Evolutionary conservation across 768 basidiomycete genomes (phyloP), one percentile per base, ranked within the genome.

Genomic region (Filobasidium wieringae): DNA sequence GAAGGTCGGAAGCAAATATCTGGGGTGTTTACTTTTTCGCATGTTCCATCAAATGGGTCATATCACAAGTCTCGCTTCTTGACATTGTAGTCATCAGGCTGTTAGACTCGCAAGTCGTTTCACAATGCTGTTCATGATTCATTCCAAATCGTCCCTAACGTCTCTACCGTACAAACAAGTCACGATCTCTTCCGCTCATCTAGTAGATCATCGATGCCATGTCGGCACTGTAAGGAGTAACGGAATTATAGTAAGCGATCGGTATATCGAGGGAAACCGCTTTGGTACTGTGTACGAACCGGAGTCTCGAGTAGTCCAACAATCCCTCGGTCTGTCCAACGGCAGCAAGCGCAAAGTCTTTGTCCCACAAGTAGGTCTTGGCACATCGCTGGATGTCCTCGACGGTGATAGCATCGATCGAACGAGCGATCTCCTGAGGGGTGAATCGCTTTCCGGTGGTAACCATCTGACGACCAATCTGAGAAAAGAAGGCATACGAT

Each of bases 281-380:
- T 32, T 7, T 7, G 12, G 29, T 29, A 34, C 27, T 1, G 15
- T 5, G 9, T 6, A 68, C 66, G 58, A 51, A 68, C 65, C 69
- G 34, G 62, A 77, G 69, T 63, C 92, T 88, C 77, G 85, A 88
- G 79, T 97, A 97, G 75, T 96, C 93, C 45, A 92, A 78, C 39
- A 97, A 80, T 70, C 92, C 91, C 65, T 99, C 95, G 58, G 86
- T 80, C 65, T 82, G 84, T 59, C 93, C 93, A 58, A 91, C 76
- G 56, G 92, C 93, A 50, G 93, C 88, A 41, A 96, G 75, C 17
- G 74, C 74, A 61, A 75, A 87, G 74, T 95, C 91, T 76, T 88
- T 87, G 75, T 96, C 91, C 89, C 90, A 95, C 15, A 95, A 80
- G 75, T 95, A 95, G 78, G 89, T 92, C 78, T 88, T 85, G 41